phyloP scores from a whole-genome alignment of 108 stramenopile species.

The Mayamaea pseudoterrestris region DNA sequence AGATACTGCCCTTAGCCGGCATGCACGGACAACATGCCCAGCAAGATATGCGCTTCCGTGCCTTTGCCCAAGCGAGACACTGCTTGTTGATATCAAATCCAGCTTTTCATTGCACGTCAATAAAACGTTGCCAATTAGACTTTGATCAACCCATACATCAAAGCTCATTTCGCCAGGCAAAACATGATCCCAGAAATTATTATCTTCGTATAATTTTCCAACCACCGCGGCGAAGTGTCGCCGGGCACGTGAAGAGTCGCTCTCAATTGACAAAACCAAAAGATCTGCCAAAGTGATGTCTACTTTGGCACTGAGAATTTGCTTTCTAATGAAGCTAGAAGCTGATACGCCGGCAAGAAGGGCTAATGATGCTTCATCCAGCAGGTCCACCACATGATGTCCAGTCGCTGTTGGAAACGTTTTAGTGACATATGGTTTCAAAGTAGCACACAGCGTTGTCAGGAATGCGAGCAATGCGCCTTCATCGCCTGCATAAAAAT shows the following conservation, averaged over 20 bases:
- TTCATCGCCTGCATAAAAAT: slow-evolving; percentile 52
- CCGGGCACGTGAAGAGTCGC: slow-evolving; percentile 51
- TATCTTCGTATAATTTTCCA: slow-evolving; percentile 38
- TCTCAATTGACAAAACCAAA: slow-evolving; percentile 13
- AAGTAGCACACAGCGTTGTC: too few species aligned
- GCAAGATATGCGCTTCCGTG: slow-evolving; percentile 67
- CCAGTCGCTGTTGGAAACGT: slow-evolving; percentile 10
- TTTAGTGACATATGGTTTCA: too few species aligned
- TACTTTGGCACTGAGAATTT: too few species aligned
- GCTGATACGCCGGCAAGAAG: slow-evolving; percentile 26
- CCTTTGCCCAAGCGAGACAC: too few species aligned
- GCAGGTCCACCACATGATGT: slow-evolving; percentile 17
- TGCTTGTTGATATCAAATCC: slow-evolving; percentile 16
- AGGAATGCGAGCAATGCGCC: too few species aligned
- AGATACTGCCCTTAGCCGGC: too few species aligned
- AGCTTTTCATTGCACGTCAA: too few species aligned
- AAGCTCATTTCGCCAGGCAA: background rate
- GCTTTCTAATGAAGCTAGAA: too few species aligned
- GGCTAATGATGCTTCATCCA: slow-evolving; percentile 51
- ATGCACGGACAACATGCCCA: slow-evolving; percentile 38
- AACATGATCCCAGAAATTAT: slow-evolving; percentile 16
- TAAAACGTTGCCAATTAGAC: background rate
- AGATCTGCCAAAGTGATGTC: slow-evolving; percentile 18
- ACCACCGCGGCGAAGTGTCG: slow-evolving; percentile 38
- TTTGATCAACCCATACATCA: slow-evolving; percentile 3